Base-by-base conservation (phyloP, 2,329 filamentous ascomycete genomes). In the Ambrosiella beaveri region DNA sequence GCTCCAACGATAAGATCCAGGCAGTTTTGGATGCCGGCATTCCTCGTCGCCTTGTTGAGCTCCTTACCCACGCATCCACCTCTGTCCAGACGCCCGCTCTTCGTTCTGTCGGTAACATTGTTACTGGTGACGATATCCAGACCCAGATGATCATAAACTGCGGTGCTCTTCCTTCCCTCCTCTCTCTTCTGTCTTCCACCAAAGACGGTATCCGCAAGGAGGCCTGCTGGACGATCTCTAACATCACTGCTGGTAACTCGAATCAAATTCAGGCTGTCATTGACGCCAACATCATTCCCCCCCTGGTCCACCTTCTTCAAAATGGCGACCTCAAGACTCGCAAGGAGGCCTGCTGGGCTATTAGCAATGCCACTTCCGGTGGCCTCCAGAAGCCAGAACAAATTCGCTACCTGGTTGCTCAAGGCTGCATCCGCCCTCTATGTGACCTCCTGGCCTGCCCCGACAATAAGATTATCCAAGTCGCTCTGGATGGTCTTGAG, bases 81-180 rank as follows among this genome's bases (percentile, higher is more conserved):
- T 97, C 93, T 0, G 93, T 98, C 58, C 93, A 98, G 75, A 98
- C 93, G 2, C 93, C 93, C 50, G 93, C 93, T 53, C 85, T 98
- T 59, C 86, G 93, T 64, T 98, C 93, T 0, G 93, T 98, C 57
- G 93, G 93, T 63, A 98, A 98, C 75, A 98, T 98, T 65, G 93
- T 98, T 57, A 98, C 93, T 49, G 93, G 93, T 64, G 93, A 98
- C 69, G 93, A 98, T 69, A 87, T 98, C 47, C 93, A 98, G 75
- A 98, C 93, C 27, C 93, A 98, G 72, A 89, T 98, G 64, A 96
- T 98, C 71, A 98, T 98, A 73, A 98, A 98, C 80, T 95, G 90
- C 66, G 91, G 93, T 61, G 85, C 93, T 64, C 80, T 98, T 52
- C 84, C 90, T 47, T 94, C 90, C 63, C 80, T 98, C n/a, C 76